Evolutionary conservation across 1,284 basidiomycete species (phyloP), one percentile per base, ranked within the genome.

Genomic region (Cutaneotrichosporon sp.): DNA sequence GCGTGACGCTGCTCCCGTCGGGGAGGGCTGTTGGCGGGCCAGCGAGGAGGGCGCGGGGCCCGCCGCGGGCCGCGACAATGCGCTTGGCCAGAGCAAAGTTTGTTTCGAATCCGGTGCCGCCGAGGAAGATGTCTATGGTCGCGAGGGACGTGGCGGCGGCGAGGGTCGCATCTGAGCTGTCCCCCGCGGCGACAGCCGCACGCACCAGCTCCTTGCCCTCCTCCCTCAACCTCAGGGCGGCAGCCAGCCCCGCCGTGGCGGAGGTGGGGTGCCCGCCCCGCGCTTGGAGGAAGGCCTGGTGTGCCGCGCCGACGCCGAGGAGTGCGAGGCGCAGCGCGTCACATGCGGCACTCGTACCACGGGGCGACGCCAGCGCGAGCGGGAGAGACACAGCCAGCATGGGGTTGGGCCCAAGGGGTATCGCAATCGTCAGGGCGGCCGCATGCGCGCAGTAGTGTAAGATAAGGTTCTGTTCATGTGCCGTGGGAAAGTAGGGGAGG

Each of bases 51-150:
- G 72, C 72, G 4, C 76, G 72, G 52, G 74, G 79, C 70, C 73
- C 82, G 67, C 69, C 81, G 69, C 72, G 81, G 68, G 79, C 67
- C 59, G 78, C 73, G 45, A 83, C 79, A 54, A 83, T 72, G 38
- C 72, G 72, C 69, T 82, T 82, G 27, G 81, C 81, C 49, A 82
- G 66, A 22, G 74, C 75, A 66, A 84, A 77, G 66, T 82, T 82
- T 60, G 80, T 80, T 56, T 69, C 62, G 81, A 81, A 83, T 34
- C 80, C 79, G 33, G 74, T 72, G 45, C 80, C 82, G 33, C 80
- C 81, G 36, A 80, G 80, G 69, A 83, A 83, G 61, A 84, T 85
- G 80, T 85, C 77, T 34, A 79, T 72, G 46, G 69, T 75, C 10
- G 77, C 79, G 60, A 83, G 77, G 16, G 80, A 80, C 10, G 81